Percentiles rank a stretch among this genome's conserved stretches.
Conservation (phyloP, 2,329 filamentous ascomycete genomes). For the Zarea fungicola region DNA sequence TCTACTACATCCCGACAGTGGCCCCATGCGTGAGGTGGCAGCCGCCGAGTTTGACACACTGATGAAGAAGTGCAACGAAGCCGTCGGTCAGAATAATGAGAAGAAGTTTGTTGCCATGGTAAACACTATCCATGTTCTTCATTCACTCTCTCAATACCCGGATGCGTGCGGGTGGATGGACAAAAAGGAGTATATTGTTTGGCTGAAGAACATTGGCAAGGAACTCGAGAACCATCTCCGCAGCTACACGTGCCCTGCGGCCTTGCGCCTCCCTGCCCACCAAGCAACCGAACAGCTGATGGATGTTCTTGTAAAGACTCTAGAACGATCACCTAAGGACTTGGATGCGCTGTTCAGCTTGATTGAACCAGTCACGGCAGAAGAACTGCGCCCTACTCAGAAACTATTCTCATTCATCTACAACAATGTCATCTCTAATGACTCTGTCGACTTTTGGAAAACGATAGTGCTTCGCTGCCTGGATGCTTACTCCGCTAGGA, state of each 20-base stretch:
- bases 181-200: conserved; percentile 54
- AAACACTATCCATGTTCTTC: conserved; percentile 81
- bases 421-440: conserved; percentile 72
- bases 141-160: conserved; percentile 67
- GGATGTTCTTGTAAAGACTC: conserved; percentile 73
- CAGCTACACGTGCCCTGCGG: conserved; percentile 61
- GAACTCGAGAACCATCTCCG: conserved; percentile 72
- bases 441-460: conserved; percentile 82
- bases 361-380: conserved; percentile 76
- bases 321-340: conserved; percentile 69
- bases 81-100: conserved; percentile 61
- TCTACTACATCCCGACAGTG: conserved; percentile 69
- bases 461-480: conserved; percentile 78
- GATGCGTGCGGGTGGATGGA: conserved; percentile 67
- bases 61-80: conserved; percentile 60
- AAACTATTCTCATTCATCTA: conserved; percentile 80
- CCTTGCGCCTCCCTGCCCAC: conserved; percentile 76
- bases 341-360: conserved; percentile 80
- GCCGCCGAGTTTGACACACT: conserved; percentile 69
- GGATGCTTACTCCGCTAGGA: conserved; percentile 76
- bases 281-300: conserved; percentile 88
- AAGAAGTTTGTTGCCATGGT: conserved; percentile 65
- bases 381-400: conserved; percentile 74
- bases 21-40: conserved; percentile 67
- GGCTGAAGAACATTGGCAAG: conserved; percentile 64